phyloP scores from a whole-genome alignment of 2,329 filamentous ascomycete species.

The Ophiostoma ips region DNA sequence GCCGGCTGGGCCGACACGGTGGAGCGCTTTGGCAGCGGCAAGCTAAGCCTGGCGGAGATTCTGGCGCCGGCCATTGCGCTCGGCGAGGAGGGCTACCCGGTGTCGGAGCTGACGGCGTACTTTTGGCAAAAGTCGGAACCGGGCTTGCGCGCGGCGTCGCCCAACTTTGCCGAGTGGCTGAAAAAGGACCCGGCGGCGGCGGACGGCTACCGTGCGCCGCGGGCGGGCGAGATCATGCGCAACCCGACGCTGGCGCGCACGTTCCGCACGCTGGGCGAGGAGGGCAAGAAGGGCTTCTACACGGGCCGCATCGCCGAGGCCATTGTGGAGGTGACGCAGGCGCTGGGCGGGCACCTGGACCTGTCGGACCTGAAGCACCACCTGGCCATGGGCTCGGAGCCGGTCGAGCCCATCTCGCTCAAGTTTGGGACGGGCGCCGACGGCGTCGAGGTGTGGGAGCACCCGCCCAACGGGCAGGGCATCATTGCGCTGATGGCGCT shows the following conservation, averaged over 20 bases:
- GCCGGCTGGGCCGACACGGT: conserved; percentile 89
- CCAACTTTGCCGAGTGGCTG: conserved; percentile 77
- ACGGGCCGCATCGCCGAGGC: conserved; percentile 68
- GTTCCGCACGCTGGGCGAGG: conserved; percentile 60
- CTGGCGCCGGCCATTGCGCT: conserved; percentile 71
- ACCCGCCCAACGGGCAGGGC: conserved; percentile 91
- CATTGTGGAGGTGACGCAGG: conserved; percentile 62
- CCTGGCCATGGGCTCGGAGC: conserved; percentile 50
- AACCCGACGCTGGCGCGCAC: conserved; percentile 71
- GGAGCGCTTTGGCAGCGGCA: conserved; percentile 79
- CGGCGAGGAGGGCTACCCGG: conserved; percentile 78
- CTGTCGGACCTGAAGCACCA: conserved; percentile 72
- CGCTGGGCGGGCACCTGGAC: conserved; percentile 63
- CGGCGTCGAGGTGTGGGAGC: conserved; percentile 81
- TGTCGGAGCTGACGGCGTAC: conserved; percentile 61
- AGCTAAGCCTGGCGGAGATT: conserved; percentile 61
- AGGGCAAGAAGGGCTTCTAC: conserved; percentile 89
- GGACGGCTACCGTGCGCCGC: conserved; percentile 60
- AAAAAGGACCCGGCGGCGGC: conserved; percentile 57
- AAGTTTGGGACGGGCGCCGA: conserved; percentile 37
- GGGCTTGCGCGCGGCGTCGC: conserved; percentile 56
- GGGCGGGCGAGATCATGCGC: conserved; percentile 74
- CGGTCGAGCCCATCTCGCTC: conserved; percentile 74
- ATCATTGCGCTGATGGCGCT: conserved; percentile 91
- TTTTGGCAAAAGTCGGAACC: conserved; percentile 56